phyloP scores from a whole-genome alignment of 495 filamentous ascomycete genomes.

The Annulohypoxylon maeteangense region DNA sequence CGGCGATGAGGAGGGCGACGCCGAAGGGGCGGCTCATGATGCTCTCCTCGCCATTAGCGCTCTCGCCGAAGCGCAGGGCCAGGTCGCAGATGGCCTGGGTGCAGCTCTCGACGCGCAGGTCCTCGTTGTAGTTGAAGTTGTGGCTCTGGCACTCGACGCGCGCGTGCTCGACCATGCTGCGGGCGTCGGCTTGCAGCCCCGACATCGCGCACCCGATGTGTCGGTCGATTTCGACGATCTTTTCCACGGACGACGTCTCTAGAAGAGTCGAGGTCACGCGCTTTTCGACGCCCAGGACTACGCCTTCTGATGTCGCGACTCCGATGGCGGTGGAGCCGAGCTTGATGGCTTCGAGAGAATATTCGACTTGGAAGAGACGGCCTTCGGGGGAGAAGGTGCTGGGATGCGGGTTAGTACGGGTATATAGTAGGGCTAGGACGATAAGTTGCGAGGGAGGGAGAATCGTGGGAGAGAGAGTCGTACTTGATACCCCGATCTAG shows the following conservation, averaged over 20 bases:
- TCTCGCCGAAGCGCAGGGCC: constrained; percentile 95
- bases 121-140: constrained; percentile 95
- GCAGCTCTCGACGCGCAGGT: constrained; percentile 93
- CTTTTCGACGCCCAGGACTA: constrained; percentile 98
- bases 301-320: constrained; percentile 91
- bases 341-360: constrained; percentile 99
- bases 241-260: constrained; percentile 96
- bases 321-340: constrained; percentile 98
- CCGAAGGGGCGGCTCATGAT: constrained; percentile 98
- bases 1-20: constrained; percentile 95
- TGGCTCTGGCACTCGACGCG: constrained; percentile 97
- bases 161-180: constrained; percentile 96
- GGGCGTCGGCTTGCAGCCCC: constrained; percentile 94
- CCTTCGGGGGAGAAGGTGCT: constrained; percentile 99
- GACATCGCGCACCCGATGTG: constrained; percentile 99
- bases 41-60: constrained; percentile 96
- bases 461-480: constrained; percentile 43
- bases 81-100: constrained; percentile 99
- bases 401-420: constrained; percentile 16
- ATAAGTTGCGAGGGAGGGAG: constrained; percentile 21
- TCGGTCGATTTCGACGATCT: constrained; percentile 98
- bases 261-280: constrained; percentile 97
- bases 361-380: constrained; percentile 99
- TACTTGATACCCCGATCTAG: constrained; percentile 99
- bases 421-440: constrained; percentile 28